Evolutionary conservation across 306 rosid species (phyloP), one percentile per base, ranked within the genome.

Genomic region (Dalbergia cultrata): DNA sequence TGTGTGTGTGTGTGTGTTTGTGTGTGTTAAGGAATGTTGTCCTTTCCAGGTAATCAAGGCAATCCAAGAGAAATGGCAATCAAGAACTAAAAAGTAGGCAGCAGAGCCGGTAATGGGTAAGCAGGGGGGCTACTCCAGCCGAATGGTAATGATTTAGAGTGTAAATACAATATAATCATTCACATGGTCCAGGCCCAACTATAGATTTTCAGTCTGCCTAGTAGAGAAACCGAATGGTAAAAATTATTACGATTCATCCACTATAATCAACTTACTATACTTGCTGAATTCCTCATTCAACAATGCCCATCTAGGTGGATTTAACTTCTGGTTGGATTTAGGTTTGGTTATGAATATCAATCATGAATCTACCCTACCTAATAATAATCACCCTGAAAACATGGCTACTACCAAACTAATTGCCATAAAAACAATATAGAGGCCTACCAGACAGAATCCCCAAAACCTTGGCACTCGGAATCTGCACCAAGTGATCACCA

Each of bases 401-500:
- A 85, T 86, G 81, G 94, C 94, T 83, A 85, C 80, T 35, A 89
- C 34, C 79, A 89, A 77, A 87, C 99, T 91, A 60, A 72, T 83
- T 11, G 92, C 99, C 84, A 70, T 92, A 79, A 95, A 95, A 76
- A 84, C 80, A 71, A 87, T 80, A 83, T 93, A 95, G 60, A 95
- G 85, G 22, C 97, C 93, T 34, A 95, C 99, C 21, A 93, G 94
- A 73, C 94, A 95, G 88, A 91, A 93, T 19, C 99, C 99, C 98
- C 98, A 95, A 80, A 88, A 89, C 84, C 93, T 89, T 22, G 98
- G 99, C 53, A 95, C 99, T 76, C 97, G 85, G 84, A 95, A 95
- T 86, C 98, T 92, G 87, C 85, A 84, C 98, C 98, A 95, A 22
- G 89, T 93, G 79, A 95, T 88, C 69, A 95, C 97, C 77, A 95